Evolutionary conservation across 2,329 filamentous ascomycete genomes (phyloP).

Genomic region (Exophiala oligosperma): DNA sequence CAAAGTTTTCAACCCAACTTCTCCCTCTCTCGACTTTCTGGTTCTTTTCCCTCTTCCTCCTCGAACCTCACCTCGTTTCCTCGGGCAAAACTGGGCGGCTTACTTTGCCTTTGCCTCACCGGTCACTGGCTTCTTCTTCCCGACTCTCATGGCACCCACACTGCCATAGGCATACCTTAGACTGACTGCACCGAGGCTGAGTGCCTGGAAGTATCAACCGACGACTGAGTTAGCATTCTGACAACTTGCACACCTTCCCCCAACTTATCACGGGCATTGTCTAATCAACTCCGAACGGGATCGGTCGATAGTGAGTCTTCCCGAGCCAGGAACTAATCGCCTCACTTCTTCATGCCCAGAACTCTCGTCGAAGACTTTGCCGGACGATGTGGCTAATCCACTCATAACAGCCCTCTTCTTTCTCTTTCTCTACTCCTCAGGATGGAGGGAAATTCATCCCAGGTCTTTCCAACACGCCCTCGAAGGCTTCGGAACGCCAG

Average conservation of each 20-base stretch:
- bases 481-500: conserved; percentile 1
- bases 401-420: not conserved
- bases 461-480: not conserved
- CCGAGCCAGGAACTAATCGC: not conserved
- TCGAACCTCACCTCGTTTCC: not conserved
- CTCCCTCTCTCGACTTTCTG: not conserved
- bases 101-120: not conserved
- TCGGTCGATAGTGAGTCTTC: not conserved
- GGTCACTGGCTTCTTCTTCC: not conserved
- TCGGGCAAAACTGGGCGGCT: not conserved
- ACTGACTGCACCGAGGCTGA: conserved; percentile 3
- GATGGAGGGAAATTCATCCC: conserved; percentile 7
- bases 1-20: not conserved
- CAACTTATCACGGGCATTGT: not conserved
- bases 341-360: not conserved
- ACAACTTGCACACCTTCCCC: not conserved
- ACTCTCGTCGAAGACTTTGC: not conserved
- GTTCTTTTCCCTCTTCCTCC: not conserved
- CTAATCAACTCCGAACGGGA: not conserved
- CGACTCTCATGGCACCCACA: not conserved
- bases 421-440: not conserved
- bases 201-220: not conserved
- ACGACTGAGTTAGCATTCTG: not conserved
- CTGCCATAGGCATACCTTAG: not conserved
- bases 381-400: not conserved